phyloP scores from a whole-genome alignment of 2,329 filamentous ascomycete genomes.

The Metarhizium robertsii region DNA sequence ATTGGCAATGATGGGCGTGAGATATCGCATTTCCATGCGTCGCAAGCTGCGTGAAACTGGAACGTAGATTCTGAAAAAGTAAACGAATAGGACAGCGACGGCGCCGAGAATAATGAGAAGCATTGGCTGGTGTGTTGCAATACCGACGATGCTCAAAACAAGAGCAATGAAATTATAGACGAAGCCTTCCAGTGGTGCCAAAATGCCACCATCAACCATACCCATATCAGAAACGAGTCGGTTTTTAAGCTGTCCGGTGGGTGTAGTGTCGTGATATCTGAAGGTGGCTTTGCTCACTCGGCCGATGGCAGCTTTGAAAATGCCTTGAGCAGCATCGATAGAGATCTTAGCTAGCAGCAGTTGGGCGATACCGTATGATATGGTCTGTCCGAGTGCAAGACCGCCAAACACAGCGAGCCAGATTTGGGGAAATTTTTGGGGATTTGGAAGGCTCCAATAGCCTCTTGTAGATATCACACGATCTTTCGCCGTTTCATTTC shows the following conservation, averaged over 20 bases:
- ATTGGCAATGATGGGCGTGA: constrained; percentile 84
- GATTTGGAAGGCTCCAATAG: constrained; percentile 43
- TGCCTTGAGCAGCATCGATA: constrained; percentile 64
- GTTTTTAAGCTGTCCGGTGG: constrained; percentile 85
- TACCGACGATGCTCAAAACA: constrained; percentile 64
- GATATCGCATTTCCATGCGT: constrained; percentile 78
- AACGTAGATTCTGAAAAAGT: constrained; percentile 68
- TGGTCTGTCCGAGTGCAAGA: constrained; percentile 52
- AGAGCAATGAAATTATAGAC: constrained; percentile 64
- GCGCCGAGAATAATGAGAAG: constrained; percentile 65
- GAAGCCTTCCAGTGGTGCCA: constrained; percentile 60
- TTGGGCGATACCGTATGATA: constrained; percentile 52
- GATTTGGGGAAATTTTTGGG: constrained; percentile 55
- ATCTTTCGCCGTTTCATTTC: constrained; percentile 41
- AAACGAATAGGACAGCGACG: constrained; percentile 59
- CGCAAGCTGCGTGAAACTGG: constrained; percentile 77
- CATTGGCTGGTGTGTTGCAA: constrained; percentile 66
- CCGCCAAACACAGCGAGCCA: constrained; percentile 67
- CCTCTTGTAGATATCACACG: neutral
- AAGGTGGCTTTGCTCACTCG: constrained; percentile 74
- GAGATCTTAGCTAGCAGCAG: constrained; percentile 66
- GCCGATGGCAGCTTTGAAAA: constrained; percentile 66
- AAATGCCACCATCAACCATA: constrained; percentile 80
- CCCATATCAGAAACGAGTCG: constrained; percentile 84
- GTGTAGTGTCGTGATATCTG: constrained; percentile 84